A percentile compares a stretch with the other conserved stretches of the same genome.
Evolutionary conservation across 2,329 filamentous ascomycete genomes (phyloP).

Genomic region (Cercospora brassicicola): DNA sequence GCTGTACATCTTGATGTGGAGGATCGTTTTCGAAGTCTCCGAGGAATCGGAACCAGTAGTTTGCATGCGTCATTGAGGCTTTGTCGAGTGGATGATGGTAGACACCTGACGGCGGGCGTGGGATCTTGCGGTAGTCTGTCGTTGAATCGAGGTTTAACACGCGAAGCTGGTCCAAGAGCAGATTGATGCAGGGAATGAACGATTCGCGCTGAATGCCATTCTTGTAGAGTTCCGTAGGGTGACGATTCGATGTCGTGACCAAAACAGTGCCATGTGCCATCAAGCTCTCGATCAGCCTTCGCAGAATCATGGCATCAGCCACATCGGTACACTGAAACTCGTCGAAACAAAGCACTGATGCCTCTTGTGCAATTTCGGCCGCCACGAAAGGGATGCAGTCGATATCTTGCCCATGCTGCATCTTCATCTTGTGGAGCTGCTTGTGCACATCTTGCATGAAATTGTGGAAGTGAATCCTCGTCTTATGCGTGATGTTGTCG

Average conservation of each 20-base stretch:
- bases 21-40: conserved; percentile 76
- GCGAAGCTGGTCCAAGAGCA: conserved; percentile 78
- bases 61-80: conserved; percentile 74
- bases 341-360: conserved; percentile 91
- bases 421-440: conserved; percentile 84
- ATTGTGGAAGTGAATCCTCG: conserved; percentile 95
- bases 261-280: conserved; percentile 98
- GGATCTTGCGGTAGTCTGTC: conserved; percentile 97
- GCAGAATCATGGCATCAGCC: conserved; percentile 95
- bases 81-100: conserved; percentile 86
- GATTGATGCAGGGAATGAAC: conserved; percentile 91
- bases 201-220: conserved; percentile 96
- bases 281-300: conserved; percentile 78
- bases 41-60: conserved; percentile 94
- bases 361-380: conserved; percentile 84
- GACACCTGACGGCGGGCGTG: conserved; percentile 85
- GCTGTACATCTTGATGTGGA: conserved; percentile 75
- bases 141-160: conserved; percentile 93
- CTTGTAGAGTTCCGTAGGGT: conserved; percentile 94
- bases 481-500: conserved; percentile 74
- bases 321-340: conserved; percentile 99
- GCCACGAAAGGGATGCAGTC: conserved; percentile 90
- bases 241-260: conserved; percentile 94
- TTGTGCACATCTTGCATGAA: conserved; percentile 99
- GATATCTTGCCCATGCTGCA: conserved; percentile 82